A percentile compares a stretch with the other conserved stretches of the same genome.
phyloP scores from a whole-genome alignment of 2,329 filamentous ascomycete species.

The Cladorrhinum sp. region DNA sequence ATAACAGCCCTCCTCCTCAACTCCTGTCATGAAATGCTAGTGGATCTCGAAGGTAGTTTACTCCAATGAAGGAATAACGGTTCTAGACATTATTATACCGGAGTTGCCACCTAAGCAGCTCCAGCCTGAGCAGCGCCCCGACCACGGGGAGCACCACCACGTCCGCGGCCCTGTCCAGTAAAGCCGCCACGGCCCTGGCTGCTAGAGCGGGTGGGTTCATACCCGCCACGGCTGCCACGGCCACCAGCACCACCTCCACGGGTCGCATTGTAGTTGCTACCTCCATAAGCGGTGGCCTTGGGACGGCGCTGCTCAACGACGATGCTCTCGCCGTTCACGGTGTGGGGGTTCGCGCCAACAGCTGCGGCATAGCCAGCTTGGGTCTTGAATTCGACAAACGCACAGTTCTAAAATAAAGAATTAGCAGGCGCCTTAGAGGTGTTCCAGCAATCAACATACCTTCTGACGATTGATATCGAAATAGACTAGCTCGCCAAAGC shows the following conservation, averaged over 20 bases:
- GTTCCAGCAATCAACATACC: slow-evolving; percentile 50
- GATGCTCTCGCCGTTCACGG: slow-evolving; percentile 77
- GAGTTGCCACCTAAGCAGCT: slow-evolving; percentile 43
- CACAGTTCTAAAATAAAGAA: slow-evolving; percentile 70
- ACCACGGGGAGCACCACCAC: slow-evolving; percentile 61
- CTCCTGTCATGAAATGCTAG: slow-evolving; percentile 13
- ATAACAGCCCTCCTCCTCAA: slow-evolving; percentile 15
- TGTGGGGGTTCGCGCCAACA: slow-evolving; percentile 78
- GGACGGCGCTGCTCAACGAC: slow-evolving; percentile 85
- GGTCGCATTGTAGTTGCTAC: slow-evolving; percentile 61
- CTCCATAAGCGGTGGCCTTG: slow-evolving; percentile 67
- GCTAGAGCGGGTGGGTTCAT: slow-evolving; percentile 57
- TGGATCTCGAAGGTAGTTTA: slow-evolving; percentile 8
- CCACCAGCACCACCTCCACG: slow-evolving; percentile 61
- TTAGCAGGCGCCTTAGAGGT: background rate
- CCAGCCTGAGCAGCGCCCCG: slow-evolving; percentile 55
- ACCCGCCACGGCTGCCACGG: slow-evolving; percentile 58
- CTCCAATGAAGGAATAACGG: background rate
- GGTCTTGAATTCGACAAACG: slow-evolving; percentile 90
- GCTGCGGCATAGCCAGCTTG: slow-evolving; percentile 79
- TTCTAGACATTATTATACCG: slow-evolving; percentile 9
- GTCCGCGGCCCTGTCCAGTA: slow-evolving; percentile 58
- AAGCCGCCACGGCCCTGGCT: slow-evolving; percentile 69
- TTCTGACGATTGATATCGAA: slow-evolving; percentile 81
- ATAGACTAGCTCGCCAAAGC: slow-evolving; percentile 68